phyloP scores from a whole-genome alignment of 1,139 yeast genomes.

The Nakaseomyces delphensis region DNA sequence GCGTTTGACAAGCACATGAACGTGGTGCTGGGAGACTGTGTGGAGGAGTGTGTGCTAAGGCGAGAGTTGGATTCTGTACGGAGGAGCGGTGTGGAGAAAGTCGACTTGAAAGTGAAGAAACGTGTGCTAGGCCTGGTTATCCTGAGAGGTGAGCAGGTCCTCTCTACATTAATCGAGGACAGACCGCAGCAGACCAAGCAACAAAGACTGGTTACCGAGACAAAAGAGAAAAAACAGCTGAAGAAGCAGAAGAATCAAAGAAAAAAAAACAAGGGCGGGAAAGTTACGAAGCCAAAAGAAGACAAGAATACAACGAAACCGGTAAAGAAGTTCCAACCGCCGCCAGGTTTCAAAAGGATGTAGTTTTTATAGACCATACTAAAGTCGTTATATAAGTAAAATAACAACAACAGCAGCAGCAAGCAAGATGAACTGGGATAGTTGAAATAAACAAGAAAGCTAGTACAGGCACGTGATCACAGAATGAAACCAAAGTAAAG shows the following conservation, averaged over 20 bases:
- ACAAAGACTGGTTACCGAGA: slow-evolving; percentile 28
- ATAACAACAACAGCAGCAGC: no score
- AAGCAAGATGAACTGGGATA: no score
- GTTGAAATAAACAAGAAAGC: no score
- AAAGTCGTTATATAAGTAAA: no score
- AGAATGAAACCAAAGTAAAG: no score
- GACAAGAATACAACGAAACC: background rate
- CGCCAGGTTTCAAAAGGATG: slow-evolving; percentile 36
- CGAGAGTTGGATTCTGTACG: slow-evolving; percentile 41
- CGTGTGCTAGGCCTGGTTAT: slow-evolving; percentile 74
- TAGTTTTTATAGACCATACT: no score
- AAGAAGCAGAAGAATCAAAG: slow-evolving; percentile 21
- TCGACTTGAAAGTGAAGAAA: slow-evolving; percentile 34
- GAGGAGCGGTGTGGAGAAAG: slow-evolving; percentile 25
- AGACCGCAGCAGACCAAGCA: slow-evolving; percentile 49
- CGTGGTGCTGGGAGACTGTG: slow-evolving; percentile 74
- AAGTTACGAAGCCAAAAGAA: slow-evolving; percentile 14
- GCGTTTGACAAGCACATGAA: slow-evolving; percentile 91
- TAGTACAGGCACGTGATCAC: no score
- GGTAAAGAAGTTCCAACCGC: slow-evolving; percentile 36
- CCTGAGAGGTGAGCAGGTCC: slow-evolving; percentile 80
- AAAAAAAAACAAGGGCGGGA: slow-evolving; percentile 4
- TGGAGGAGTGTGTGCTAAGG: slow-evolving; percentile 70
- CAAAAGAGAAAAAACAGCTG: slow-evolving; percentile 22
- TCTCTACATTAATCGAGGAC: slow-evolving; percentile 75